These are phyloP conservation scores for Exophiala mesophila DNA, from an alignment of 2,329 filamentous ascomycete species.

Conservation along the genomic window DNA sequence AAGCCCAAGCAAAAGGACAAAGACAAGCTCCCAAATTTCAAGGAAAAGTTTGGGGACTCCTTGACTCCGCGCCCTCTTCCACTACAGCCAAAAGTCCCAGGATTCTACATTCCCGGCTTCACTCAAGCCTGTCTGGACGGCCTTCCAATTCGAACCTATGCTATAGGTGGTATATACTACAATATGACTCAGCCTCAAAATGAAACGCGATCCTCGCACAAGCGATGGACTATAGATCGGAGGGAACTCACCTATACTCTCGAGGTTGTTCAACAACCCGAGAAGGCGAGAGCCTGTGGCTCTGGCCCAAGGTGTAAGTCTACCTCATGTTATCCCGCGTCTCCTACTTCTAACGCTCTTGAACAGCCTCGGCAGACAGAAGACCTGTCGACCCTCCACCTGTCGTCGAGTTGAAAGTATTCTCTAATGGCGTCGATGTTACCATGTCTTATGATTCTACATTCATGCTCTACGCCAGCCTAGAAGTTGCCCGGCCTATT, in stretches of 20 bases:
- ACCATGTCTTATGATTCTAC: conserved; percentile 94
- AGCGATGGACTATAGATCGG: conserved; percentile 66
- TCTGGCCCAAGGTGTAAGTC: conserved; percentile 86
- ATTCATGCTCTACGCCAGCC: conserved; percentile 92
- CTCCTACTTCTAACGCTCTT: conserved; percentile 16
- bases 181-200: conserved; percentile 49
- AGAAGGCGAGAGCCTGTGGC: conserved; percentile 89
- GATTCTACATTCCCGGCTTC: conserved; percentile 16
- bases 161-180: conserved; percentile 28
- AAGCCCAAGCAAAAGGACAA: not conserved
- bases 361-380: conserved; percentile 72
- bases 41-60: not conserved
- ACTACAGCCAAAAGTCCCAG: conserved; percentile 1
- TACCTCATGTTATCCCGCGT: conserved; percentile 6
- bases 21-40: not conserved
- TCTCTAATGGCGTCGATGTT: conserved; percentile 67
- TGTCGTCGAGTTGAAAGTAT: conserved; percentile 85
- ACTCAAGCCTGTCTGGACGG: conserved; percentile 17
- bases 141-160: conserved; percentile 16
- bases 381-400: conserved; percentile 92
- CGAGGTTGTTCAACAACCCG: conserved; percentile 86
- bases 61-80: not conserved
- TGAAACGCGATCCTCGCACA: conserved; percentile 50
- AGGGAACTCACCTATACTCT: conserved; percentile 75
- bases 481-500: conserved; percentile 79